Evolutionary conservation across 139 green algal species (phyloP), one percentile per base, ranked within the genome.

Genomic region (Auxenochlorella pyrenoidosa): DNA sequence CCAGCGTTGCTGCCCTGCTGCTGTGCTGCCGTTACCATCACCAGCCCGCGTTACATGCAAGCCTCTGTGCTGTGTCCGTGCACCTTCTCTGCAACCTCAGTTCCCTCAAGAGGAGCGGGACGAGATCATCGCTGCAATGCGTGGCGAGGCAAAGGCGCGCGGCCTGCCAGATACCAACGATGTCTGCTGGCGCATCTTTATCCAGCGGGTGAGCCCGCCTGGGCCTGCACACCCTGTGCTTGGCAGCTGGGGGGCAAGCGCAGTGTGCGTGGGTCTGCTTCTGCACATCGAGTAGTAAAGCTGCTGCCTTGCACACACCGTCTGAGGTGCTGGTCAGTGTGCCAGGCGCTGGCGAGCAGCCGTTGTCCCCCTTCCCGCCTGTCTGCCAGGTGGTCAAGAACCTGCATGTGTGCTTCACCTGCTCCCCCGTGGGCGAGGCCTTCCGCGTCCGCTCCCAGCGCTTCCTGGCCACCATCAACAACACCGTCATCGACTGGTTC

Each of bases 401-500:
- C 92, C 89, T 98, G 83, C 96, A 98, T 90, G 94, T 98, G 87
- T 93, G 95, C 18, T 97, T 98, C 91, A 97, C 95, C 30, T 93
- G 92, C 30, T 96, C 93, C 40, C 96, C 96, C 21, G 96, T 98
- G n/a, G 95, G 95, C 65, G 96, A 97, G 70, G 95, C 95, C 89
- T 97, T 98, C 94, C 92, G 96, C 51, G 89, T 96, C 70, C 93
- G 96, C 83, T 92, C 90, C 73, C 92, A 97, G 92, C 94, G 96
- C 83, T 98, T 98, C 95, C 90, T 96, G 85, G 96, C 96, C 40
- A 97, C 95, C 30, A 92, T 98, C 89, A 98, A 95, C 86, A 95
- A 89, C 68, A 98, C 96, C 18, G 95, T 97, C 76, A 97, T 97
- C 72, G 95, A 98, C 93, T 98, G 95, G 95, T 96, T 94, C 92